phyloP scores from a whole-genome alignment of 495 filamentous ascomycete genomes.

The Hypoxylon intermedium region DNA sequence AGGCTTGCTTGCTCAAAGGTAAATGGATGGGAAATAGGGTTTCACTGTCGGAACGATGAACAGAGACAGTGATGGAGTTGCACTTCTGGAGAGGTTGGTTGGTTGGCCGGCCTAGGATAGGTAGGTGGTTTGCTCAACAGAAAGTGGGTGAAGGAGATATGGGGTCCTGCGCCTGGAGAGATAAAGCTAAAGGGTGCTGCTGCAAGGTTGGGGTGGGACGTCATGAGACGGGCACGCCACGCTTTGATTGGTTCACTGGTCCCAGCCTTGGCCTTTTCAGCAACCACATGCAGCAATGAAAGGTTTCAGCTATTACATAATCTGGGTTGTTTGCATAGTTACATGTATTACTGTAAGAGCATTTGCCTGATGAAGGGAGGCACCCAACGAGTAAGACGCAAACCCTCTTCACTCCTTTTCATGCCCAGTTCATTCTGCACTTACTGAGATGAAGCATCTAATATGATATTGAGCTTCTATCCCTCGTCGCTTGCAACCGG shows the following conservation, averaged over 20 bases:
- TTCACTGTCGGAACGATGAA: background rate
- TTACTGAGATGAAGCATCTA: too few relatives aligned
- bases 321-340: background rate
- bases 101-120: background rate
- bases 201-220: conserved; percentile 38
- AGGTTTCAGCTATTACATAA: conserved; percentile 2
- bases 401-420: too few relatives aligned
- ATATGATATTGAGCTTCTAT: too few relatives aligned
- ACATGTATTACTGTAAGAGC: background rate
- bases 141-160: conserved; percentile 26
- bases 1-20: background rate
- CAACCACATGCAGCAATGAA: conserved; percentile 15
- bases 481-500: conserved; percentile 3
- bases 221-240: conserved; percentile 26
- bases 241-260: conserved; percentile 32
- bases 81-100: background rate
- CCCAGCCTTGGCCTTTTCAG: conserved; percentile 33
- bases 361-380: background rate
- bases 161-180: conserved; percentile 2
- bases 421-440: too few relatives aligned
- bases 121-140: conserved; percentile 25
- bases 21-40: background rate
- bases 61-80: conserved; percentile 1
- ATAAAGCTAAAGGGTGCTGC: conserved; percentile 22
- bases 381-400: too few relatives aligned